Evolutionary conservation across 257 asterid genomes (phyloP), one percentile per base, ranked within the genome.

Genomic region (Fraxinus americana): DNA sequence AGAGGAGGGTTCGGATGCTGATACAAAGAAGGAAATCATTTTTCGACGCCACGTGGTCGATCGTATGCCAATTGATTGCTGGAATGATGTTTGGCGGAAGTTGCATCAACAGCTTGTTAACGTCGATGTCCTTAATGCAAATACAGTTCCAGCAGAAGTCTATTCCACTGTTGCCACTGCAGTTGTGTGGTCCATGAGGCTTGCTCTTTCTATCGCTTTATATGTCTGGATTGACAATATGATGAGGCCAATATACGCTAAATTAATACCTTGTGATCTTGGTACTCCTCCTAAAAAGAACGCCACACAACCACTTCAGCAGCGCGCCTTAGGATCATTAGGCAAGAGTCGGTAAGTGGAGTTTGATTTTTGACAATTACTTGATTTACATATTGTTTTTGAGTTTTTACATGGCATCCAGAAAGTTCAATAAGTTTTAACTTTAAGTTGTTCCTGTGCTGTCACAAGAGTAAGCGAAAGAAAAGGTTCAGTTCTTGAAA

Each of bases 141-240:
- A 95, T 77, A 84, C 87, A 2, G 91, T 95, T 75, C 93, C 93
- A 65, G 85, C 87, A 23, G 96, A 95, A 88, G 87, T 91, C 67
- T 93, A 95, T 86, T 90, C 98, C 43, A 85, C 88, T 85, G 91
- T 93, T 72, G 91, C 96, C 72, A 88, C 93, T 80, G 97, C 96
- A 75, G 98, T 93, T 82, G 97, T 95, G 83, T 95, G 99, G 99
- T 89, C 96, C 73, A 91, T 95, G 99, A 90, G 99, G 87, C 98
- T 93, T 69, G 98, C 97, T 72, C 90, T 95, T 85, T 82, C 97
- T 66, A 88, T 95, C 82, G 89, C 87, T 57, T 77, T 95, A 12
- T 93, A 91, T 82, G 79, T 93, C 75, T 95, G 96, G 94, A 95
- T 95, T 74, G 99, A 95, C 85, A 95, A 82, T 76, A 85, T 77